Base-by-base conservation (phyloP, 352 stramenopile species). In the Globisporangium cederbergense region DNA sequence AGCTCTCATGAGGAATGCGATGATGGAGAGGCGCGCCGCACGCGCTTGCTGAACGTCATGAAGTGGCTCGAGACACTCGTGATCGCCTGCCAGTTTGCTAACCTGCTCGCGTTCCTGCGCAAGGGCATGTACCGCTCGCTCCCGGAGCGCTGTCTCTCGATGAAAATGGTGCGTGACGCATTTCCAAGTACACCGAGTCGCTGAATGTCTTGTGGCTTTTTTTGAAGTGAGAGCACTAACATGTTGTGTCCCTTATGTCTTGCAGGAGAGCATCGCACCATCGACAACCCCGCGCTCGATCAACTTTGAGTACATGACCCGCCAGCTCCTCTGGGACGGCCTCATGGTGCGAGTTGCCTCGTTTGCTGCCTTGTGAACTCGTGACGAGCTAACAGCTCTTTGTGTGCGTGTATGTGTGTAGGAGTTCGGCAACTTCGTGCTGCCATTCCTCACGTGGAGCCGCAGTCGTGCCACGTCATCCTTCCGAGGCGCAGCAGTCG, bases 301-400 rank as follows among this genome's bases (percentile, higher is more conserved):
- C 57, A 95, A 90, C 62, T 93, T 91, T 47, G 86, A 95, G 66
- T 93, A 91, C 77, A 93, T 95, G 81, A 95, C 82, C 61, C 83
- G 84, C 7, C 84, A 93, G 43, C 65, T 93, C 22, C 68, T 93
- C n/a, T 95, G 83, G 86, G 75, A 90, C 43, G 85, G 83, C 55
- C 72, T 95, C 57, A 91, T 91, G 82, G 86, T 94, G 52, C 59
- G 64, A 13, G 1, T 55, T 38, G 30, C n/a, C 10, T 40, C 4
- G 38, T 25, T 36, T 22, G 30, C 13, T 32, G 13, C 40, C 13
- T 53, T 14, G 34, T 32, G 9, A 34, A 18, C 32, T 14, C 28
- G n/a, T 62, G 11, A 4, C 4, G 25, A 67, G 3, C 9, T 43
- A 16, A n/a, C 28, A 54, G 8, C 2, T 36, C n/a, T 50, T 54